Evolutionary conservation across 345 rosid genomes (phyloP).

Genomic region (Passiflora organensis): DNA sequence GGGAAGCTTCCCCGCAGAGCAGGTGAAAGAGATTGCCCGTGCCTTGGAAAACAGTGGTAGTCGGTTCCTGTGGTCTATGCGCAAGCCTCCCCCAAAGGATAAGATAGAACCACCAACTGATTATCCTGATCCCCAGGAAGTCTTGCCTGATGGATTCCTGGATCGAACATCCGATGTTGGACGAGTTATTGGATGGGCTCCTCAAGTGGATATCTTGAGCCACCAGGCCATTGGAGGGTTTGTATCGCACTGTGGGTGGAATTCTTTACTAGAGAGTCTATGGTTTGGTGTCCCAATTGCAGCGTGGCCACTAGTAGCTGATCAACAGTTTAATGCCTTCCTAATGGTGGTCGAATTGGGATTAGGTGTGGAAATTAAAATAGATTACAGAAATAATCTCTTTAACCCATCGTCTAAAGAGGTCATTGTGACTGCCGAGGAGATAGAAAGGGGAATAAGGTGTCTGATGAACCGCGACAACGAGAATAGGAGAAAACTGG

Average conservation of each 20-base stretch:
- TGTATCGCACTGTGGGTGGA: slow-evolving; percentile 19
- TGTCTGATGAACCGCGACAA: background rate
- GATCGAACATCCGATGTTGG: no score
- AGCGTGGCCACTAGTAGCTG: slow-evolving; percentile 6
- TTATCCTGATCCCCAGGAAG: no score
- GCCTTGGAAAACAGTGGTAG: background rate
- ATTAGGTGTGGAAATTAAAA: no score
- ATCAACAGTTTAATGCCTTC: slow-evolving; percentile 12
- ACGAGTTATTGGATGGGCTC: no score
- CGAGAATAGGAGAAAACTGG: slow-evolving; percentile 3
- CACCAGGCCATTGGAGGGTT: slow-evolving; percentile 14
- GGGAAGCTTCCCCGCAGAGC: background rate
- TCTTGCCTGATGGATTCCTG: no score
- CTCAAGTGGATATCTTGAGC: no score
- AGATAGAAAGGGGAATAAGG: slow-evolving; percentile 2
- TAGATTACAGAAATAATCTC: background rate
- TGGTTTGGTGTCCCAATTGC: slow-evolving; percentile 12
- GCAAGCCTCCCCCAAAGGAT: background rate
- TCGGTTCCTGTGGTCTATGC: background rate
- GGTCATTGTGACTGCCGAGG: no score
- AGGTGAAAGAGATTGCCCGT: background rate
- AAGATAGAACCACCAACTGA: background rate
- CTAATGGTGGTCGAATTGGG: slow-evolving; percentile 2
- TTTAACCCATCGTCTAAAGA: background rate
- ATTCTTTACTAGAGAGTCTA: slow-evolving; percentile 7